phyloP scores from a whole-genome alignment of 257 asterid species.

The Echium plantagineum region DNA sequence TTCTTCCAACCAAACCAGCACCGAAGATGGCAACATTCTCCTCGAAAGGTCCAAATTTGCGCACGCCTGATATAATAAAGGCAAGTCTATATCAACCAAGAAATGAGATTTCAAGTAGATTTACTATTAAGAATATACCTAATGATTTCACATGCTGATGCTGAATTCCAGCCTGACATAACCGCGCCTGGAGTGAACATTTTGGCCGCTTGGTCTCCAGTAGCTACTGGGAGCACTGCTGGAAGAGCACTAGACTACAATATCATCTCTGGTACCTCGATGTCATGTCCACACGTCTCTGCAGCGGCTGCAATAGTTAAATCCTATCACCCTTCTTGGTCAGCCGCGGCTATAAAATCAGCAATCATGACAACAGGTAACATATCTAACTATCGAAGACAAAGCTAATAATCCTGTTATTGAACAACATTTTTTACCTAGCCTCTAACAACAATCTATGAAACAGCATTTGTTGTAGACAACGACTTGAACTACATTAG shows the following conservation, averaged over 20 bases:
- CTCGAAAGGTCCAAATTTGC: constrained; percentile 48
- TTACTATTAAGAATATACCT: not conserved
- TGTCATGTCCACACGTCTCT: constrained; percentile 59
- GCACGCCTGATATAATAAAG: constrained; percentile 48
- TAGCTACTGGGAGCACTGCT: constrained; percentile 22
- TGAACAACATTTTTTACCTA: not conserved
- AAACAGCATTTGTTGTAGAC: constrained; percentile 15
- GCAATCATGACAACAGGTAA: constrained; percentile 63
- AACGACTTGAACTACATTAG: constrained; percentile 20
- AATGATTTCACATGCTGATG: constrained; percentile 4
- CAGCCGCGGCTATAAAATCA: constrained; percentile 56
- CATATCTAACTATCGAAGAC: constrained; percentile 1
- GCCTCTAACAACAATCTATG: not conserved
- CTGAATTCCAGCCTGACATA: constrained; percentile 42
- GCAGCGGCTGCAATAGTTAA: constrained; percentile 49
- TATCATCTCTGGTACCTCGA: constrained; percentile 52
- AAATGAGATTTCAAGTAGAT: not conserved
- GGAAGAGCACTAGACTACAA: constrained; percentile 34
- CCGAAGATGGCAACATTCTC: constrained; percentile 35
- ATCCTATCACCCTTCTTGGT: constrained; percentile 45
- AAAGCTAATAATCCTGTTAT: not conserved
- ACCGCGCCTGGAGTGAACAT: constrained; percentile 53
- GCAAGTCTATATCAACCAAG: constrained; percentile 10
- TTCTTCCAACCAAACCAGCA: constrained; percentile 29
- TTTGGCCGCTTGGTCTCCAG: constrained; percentile 63